These are phyloP conservation scores for Tulasnella sp. DNA, from an alignment of 768 basidiomycete species.

Conservation along the genomic window DNA sequence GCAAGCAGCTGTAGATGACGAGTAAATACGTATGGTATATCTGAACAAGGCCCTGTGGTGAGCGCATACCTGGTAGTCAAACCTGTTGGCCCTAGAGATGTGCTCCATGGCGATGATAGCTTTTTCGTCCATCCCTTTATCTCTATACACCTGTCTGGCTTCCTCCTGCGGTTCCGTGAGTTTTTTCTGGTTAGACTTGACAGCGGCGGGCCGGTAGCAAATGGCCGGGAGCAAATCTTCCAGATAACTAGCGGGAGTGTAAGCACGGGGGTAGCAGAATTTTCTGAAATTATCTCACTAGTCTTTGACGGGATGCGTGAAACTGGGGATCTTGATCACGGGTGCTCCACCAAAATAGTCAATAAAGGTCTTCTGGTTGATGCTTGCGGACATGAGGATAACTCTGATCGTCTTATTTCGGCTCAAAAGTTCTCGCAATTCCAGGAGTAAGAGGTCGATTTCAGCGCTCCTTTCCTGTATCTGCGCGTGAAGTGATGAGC, in stretches of 20 bases:
- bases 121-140: conserved; percentile 58
- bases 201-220: conserved; percentile 56
- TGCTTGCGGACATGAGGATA: conserved; percentile 87
- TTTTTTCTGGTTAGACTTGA: conserved; percentile 48
- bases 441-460: conserved; percentile 84
- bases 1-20: conserved; percentile 48
- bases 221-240: conserved; percentile 73
- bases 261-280: neutral
- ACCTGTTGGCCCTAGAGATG: conserved; percentile 61
- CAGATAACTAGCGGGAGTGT: conserved; percentile 62
- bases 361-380: conserved; percentile 84
- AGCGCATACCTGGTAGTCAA: conserved; percentile 69
- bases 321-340: conserved; percentile 80
- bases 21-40: neutral
- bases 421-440: conserved; percentile 74
- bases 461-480: conserved; percentile 93
- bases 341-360: conserved; percentile 84
- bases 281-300: conserved; percentile 50
- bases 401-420: conserved; percentile 71
- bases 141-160: conserved; percentile 55
- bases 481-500: conserved; percentile 45
- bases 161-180: conserved; percentile 54
- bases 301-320: conserved; percentile 76
- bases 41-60: neutral
- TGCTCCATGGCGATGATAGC: conserved; percentile 60